Evolutionary conservation across 495 filamentous ascomycete genomes (phyloP), one percentile per base, ranked within the genome.

Genomic region (Penicillium cinerascens): DNA sequence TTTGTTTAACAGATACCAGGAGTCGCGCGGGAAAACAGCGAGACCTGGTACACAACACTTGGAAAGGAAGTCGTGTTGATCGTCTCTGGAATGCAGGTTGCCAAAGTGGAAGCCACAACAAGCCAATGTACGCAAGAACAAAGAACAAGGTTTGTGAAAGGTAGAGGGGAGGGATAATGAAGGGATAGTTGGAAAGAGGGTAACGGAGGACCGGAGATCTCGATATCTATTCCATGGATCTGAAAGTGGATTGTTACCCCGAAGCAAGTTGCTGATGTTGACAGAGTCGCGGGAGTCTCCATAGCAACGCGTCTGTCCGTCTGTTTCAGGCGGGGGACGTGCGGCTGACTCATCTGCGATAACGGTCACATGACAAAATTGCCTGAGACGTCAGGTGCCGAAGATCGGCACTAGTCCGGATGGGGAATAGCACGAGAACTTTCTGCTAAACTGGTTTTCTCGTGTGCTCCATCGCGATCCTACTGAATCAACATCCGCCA

Each of bases 271-370:
- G 41, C 18, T 53, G 51, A 39, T 70, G 71, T 71, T 70, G 59
- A 17, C 16, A 67, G 71, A 67, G 48, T 40, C 33, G 46, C 60
- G 52, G 71, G 56, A 72, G 72, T 75, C 57, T 54, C 69, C 64
- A 66, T 62, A 54, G 70, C 67, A 75, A 75, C 71, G 25, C 29
- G 39, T 23, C n/a, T 39, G 16, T 8, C n/a, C 37, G 6, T 1
- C 10, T 36, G 46, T 26, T 33, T 33, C 47, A 42, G 43, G 22
- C 38, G 25, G 43, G 22, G 50, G 36, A 41, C 51, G 38, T 36
- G 51, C 36, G 15, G 50, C 47, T 65, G 51, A 58, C 29, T 61
- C 42, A 49, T 47, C 38, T 29, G 0, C 6, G 44, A 57, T 52
- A 45, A 36, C 15, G 9, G 41, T 58, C 65, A 66, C 46, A 35